Base-by-base conservation (phyloP, 2,329 filamentous ascomycete genomes). In the Colletotrichum musicola region DNA sequence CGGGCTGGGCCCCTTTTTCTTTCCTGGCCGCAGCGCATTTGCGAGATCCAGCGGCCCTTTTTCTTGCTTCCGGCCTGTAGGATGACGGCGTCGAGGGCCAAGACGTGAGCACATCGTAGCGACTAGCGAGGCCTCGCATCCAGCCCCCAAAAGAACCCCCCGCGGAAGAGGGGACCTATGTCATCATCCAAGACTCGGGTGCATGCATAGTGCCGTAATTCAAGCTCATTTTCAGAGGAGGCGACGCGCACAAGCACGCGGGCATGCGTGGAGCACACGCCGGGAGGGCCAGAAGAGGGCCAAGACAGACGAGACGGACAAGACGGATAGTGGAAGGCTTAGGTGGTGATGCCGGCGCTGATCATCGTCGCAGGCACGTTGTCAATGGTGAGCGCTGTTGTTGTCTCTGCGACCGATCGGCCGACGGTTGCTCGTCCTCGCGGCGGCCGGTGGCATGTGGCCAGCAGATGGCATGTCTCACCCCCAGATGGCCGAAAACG, bases 111-210 rank as follows among this genome's bases (percentile, higher is more conserved):
- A 47, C 55, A 56, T 63, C n/a, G 27, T 38, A 49, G 51, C 38
- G 13, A 55, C 18, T 54, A 46, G 35, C 27, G 30, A 44, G 55
- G 55, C 40, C 55, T 55, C 55, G 35, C 25, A 30, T 49, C 12
- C 20, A 9, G n/a, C 9, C 30, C 42, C 49, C 53, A 55, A 4
- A 38, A n/a, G 22, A 25, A 25, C 30, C 10, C 35, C 62, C 25
- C 30, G 35, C 30, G 18, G 60, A 54, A 54, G 61, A 54, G 61
- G 61, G 49, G 42, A 35, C 18, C 22, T n/a, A 68, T 65, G 44
- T 49, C 62, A 66, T 69, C 62, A 69, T 66, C 66, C 62, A 69
- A 66, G 66, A 50, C 66, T 55, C 27, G 50, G 44, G 50, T 61
- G 55, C 56, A 69, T 66, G 62, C 66, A 20, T 56, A 55, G 56